phyloP scores from a whole-genome alignment of 176 grass and related monocot genomes.

The Juncus inflexus region DNA sequence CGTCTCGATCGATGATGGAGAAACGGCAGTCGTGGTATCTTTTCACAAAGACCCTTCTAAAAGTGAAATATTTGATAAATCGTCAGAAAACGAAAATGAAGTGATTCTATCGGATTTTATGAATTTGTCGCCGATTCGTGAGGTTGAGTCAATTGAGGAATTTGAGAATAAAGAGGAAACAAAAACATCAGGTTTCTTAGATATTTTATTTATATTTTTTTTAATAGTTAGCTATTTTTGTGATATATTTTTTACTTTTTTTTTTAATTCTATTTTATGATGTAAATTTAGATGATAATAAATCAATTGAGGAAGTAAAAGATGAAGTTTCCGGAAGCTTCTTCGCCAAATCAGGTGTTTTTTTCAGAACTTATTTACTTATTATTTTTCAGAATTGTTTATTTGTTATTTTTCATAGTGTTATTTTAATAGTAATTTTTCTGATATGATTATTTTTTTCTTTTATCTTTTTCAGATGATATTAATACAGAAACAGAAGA shows the following conservation, averaged over 20 bases:
- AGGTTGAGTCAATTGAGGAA: constrained; percentile 44
- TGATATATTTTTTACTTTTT: no score
- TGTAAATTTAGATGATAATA: no score
- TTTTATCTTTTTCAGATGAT: no score
- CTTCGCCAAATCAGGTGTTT: constrained; percentile 32
- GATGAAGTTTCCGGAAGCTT: constrained; percentile 23
- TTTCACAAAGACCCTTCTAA: constrained; percentile 50
- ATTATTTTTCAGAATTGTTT: no score
- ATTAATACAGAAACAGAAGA: neutral
- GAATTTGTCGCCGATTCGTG: constrained; percentile 46
- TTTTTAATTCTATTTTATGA: no score
- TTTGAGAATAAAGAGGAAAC: constrained; percentile 24
- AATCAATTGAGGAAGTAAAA: no score
- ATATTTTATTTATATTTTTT: constrained; percentile 15
- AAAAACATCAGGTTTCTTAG: constrained; percentile 36
- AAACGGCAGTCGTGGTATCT: constrained; percentile 96
- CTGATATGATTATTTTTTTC: no score
- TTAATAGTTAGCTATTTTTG: constrained; percentile 10
- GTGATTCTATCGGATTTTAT: constrained; percentile 16
- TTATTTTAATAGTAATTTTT: no score
- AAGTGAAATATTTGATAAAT: constrained; percentile 25
- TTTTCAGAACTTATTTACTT: neutral
- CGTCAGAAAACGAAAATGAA: constrained; percentile 19
- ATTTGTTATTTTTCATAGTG: no score
- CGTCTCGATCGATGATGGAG: constrained; percentile 94